Base-by-base conservation (phyloP, 2,329 filamentous ascomycete genomes). In the Byssoonygena ceratinophila region DNA sequence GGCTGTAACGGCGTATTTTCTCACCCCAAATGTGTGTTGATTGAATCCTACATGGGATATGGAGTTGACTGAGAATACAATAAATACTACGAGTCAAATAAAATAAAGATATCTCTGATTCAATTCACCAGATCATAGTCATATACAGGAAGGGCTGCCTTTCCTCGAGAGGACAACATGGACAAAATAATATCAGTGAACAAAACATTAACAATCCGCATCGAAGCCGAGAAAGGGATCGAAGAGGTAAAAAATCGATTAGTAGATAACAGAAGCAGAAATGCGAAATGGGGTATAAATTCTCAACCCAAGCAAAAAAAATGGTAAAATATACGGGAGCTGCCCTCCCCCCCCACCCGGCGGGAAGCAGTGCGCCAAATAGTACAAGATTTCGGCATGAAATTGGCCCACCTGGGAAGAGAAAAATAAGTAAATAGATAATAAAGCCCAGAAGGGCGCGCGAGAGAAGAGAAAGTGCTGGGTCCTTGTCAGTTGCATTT, bases 241-340 rank as follows among this genome's bases (percentile, higher is more conserved):
- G 8, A 36, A 20, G 14, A 25, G 31, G 36, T 3, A 39, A 37
- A 37, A 40, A 39, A 29, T 4, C 27, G 5, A 29, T 9, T 4
- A 29, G 27, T n/a, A 9, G 27, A 29, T 5, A 29, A 29, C 9
- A 9, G 27, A 16, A 39, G 12, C 8, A 37, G 16, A 27, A 49
- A 29, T 39, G 48, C 48, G 27, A 51, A 9, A 51, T 22, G 48
- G 48, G 48, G 48, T 51, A 51, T 51, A 51, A 34, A 51, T 25
- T 39, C 31, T 32, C 22, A 32, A 18, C 25, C 25, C 37, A 31
- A 39, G 14, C 14, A 14, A 36, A 18, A 16, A 36, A 18, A 16
- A 34, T 2, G 22, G 46, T 27, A 29, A 25, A 48, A 25, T 18
- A 27, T 36, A 29, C 22, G n/a, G 14, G 12, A 36, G 8, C 4